Evolutionary conservation across 345 rosid genomes (phyloP).

Genomic region (Draba incana): DNA sequence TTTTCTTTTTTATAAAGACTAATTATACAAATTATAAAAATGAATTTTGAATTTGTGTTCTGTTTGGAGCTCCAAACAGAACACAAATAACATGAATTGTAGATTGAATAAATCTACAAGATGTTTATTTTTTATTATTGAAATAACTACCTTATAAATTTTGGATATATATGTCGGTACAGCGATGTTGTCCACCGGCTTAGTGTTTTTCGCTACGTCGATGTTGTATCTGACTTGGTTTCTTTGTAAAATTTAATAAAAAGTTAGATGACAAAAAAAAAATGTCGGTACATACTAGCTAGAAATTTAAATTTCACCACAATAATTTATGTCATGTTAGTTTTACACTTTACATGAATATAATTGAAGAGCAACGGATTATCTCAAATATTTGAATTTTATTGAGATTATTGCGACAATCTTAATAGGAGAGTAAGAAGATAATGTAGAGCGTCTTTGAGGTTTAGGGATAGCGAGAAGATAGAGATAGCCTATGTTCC

Average conservation of each 20-base stretch:
- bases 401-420: slow-evolving; percentile 24
- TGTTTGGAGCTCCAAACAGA: neutral
- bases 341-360: neutral
- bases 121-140: too few relatives aligned
- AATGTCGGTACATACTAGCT: neutral
- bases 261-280: too few relatives aligned
- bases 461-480: slow-evolving; percentile 35
- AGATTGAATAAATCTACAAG: neutral
- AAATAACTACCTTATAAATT: neutral
- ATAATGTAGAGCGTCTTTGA: slow-evolving; percentile 32
- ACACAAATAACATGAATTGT: too few relatives aligned
- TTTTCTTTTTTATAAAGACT: slow-evolving; percentile 2
- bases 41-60: neutral
- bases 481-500: slow-evolving; percentile 33
- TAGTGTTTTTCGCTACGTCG: too few relatives aligned
- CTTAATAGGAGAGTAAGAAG: slow-evolving; percentile 30
- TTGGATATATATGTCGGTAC: neutral
- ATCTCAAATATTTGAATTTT: slow-evolving; percentile 1
- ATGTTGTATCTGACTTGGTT: too few relatives aligned
- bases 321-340: neutral
- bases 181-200: too few relatives aligned
- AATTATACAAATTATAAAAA: neutral
- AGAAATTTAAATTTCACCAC: neutral
- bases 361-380: neutral
- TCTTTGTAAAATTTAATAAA: too few relatives aligned